These are phyloP conservation scores for Citrus trifoliata DNA, from an alignment of 345 rosid genomes.

Conservation along the genomic window DNA sequence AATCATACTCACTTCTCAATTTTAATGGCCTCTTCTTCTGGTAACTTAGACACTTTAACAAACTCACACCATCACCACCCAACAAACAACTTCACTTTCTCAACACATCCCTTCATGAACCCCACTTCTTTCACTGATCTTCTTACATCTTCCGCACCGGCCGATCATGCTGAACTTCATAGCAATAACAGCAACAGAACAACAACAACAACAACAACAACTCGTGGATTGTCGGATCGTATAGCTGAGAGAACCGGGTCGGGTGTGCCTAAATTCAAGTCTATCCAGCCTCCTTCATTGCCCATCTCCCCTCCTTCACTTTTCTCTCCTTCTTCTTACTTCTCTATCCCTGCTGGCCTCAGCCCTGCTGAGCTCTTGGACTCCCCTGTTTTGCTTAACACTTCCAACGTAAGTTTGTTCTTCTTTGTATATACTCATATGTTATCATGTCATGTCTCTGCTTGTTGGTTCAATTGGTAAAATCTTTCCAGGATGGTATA, in stretches of 20 bases:
- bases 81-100: slow-evolving; percentile 23
- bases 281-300: slow-evolving; percentile 71
- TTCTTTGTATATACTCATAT: not conserved
- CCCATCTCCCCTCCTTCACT: slow-evolving; percentile 67
- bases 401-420: slow-evolving; percentile 48
- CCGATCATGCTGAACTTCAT: not conserved
- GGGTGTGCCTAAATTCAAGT: slow-evolving; percentile 81
- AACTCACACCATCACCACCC: slow-evolving; percentile 19
- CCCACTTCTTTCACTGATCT: slow-evolving; percentile 54
- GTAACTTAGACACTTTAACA: slow-evolving; percentile 35
- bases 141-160: slow-evolving; percentile 34
- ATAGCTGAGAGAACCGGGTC: slow-evolving; percentile 57
- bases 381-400: slow-evolving; percentile 74
- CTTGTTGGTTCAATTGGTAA: not conserved
- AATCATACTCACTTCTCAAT: too few species aligned
- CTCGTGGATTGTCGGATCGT: slow-evolving; percentile 34
- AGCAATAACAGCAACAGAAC: not conserved
- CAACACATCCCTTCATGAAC: slow-evolving; percentile 32
- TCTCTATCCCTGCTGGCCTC: slow-evolving; percentile 74
- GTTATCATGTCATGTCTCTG: not conserved
- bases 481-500: too few species aligned
- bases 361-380: slow-evolving; percentile 82
- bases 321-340: slow-evolving; percentile 70
- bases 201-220: not conserved
- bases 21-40: slow-evolving; percentile 42